Percentiles rank a stretch among this genome's conserved stretches.
phyloP scores from a whole-genome alignment of 1,284 basidiomycete species.

The Ceratorhiza oryzae-sativae region DNA sequence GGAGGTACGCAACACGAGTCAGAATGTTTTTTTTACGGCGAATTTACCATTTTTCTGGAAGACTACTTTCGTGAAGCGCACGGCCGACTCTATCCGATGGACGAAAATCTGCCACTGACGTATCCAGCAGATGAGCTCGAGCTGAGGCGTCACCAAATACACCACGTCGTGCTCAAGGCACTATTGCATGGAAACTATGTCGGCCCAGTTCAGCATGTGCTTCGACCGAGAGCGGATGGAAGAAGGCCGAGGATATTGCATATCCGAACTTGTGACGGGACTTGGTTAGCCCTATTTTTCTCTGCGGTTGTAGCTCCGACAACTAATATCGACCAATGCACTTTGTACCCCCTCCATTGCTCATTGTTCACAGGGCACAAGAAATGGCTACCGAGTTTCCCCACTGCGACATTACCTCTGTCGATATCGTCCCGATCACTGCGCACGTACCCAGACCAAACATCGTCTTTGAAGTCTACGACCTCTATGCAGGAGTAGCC shows the following conservation, averaged over 20 bases:
- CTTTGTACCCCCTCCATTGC: not conserved
- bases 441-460: constrained; percentile 19
- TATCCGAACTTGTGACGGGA: constrained; percentile 24
- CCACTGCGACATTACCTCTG: constrained; percentile 28
- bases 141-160: constrained; percentile 22
- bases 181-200: constrained; percentile 34
- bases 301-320: not conserved
- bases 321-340: not conserved
- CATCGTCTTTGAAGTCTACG: constrained; percentile 29
- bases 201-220: constrained; percentile 23
- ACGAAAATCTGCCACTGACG: constrained; percentile 30
- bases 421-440: constrained; percentile 23
- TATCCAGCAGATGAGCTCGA: constrained; percentile 33
- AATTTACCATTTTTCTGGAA: not conserved
- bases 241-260: constrained; percentile 25
- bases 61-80: constrained; percentile 38
- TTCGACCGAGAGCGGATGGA: constrained; percentile 23
- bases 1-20: not conserved
- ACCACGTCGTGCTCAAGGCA: constrained; percentile 28
- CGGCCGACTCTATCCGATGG: constrained; percentile 10
- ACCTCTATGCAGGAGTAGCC: constrained; percentile 26
- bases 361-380: constrained; percentile 7
- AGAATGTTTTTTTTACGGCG: not conserved
- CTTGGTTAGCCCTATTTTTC: constrained; percentile 4
- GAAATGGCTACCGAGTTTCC: constrained; percentile 37